phyloP scores from a whole-genome alignment of 345 rosid species.

The Citrus trifoliata region DNA sequence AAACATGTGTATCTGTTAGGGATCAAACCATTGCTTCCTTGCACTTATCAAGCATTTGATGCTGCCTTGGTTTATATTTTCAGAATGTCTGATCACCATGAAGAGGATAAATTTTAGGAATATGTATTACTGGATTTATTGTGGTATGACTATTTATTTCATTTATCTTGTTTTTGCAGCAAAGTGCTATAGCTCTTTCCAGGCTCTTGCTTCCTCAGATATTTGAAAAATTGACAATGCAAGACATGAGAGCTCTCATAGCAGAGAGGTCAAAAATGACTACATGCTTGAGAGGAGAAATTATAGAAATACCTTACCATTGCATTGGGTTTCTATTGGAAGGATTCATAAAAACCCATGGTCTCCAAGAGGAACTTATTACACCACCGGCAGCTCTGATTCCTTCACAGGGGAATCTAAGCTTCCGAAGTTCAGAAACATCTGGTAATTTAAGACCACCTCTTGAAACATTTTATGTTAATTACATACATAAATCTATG shows the following conservation, averaged over 20 bases:
- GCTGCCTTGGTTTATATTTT: neutral
- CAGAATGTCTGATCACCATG: neutral
- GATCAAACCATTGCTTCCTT: neutral
- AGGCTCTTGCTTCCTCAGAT: slow-evolving; percentile 82
- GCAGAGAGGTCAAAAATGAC: slow-evolving; percentile 61
- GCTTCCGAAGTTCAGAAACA: slow-evolving; percentile 45
- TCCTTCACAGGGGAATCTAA: slow-evolving; percentile 44
- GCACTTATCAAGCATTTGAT: neutral
- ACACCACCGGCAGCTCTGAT: slow-evolving; percentile 62
- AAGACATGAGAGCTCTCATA: slow-evolving; percentile 72
- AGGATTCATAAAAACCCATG: slow-evolving; percentile 63
- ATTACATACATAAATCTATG: neutral
- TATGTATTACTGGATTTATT: neutral
- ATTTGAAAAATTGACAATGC: slow-evolving; percentile 79
- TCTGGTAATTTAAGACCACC: slow-evolving; percentile 45
- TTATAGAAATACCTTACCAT: slow-evolving; percentile 53
- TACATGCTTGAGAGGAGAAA: slow-evolving; percentile 65
- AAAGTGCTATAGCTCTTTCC: slow-evolving; percentile 77
- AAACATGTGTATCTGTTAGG: neutral
- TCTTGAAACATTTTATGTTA: neutral
- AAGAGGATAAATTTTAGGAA: neutral
- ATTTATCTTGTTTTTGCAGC: slow-evolving; percentile 39
- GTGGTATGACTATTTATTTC: neutral
- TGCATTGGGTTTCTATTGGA: slow-evolving; percentile 75
- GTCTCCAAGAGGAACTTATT: slow-evolving; percentile 54